Base-by-base conservation (phyloP, 306 rosid species). In the Rubus idaeus region DNA sequence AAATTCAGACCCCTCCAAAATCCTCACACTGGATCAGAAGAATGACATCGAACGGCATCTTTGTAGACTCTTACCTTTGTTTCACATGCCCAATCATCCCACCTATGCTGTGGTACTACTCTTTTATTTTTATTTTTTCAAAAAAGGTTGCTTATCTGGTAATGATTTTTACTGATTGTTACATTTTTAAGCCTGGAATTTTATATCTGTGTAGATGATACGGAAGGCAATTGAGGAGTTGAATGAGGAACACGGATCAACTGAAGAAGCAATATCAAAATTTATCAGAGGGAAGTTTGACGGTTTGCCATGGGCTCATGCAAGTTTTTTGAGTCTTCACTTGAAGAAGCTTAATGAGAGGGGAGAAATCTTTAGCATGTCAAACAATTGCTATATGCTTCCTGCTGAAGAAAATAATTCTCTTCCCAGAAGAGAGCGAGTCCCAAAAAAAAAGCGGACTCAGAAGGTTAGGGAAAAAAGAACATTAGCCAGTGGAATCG, bases 241-340 rank as follows among this genome's bases (percentile, higher is more conserved):
- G 69, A 61, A 80, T 21, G 55, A 68, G 60, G 76, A 73, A 67
- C 67, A 45, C 23, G 85, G 85, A 5, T 82, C 78, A 13, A 82
- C 76, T 44, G 76, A 78, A 69, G 76, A 82, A 23, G 68, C 68
- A 14, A 73, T 82, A 58, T 82, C 79, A 9, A 74, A 73, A 3
- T 77, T 73, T 73, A 73, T 82, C 21, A 44, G 37, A 65, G 72
- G 62, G 55, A 77, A 51, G 50, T 73, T 37, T 42, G 73, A 77
- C 58, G 65, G 65, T 58, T 82, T 82, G 52, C 79, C 85, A 16
- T 67, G 68, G 82, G 85, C 82, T 37, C 85, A 82, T 23, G 52
- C 71, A 9, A 67, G 71, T 8, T 20, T 73, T 40, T 40, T 77
- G 79, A 57, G 45, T 41, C 76, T 47, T 49, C 79, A 82, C 71